phyloP scores from a whole-genome alignment of 768 basidiomycete genomes.

The Termitomyces sp. region DNA sequence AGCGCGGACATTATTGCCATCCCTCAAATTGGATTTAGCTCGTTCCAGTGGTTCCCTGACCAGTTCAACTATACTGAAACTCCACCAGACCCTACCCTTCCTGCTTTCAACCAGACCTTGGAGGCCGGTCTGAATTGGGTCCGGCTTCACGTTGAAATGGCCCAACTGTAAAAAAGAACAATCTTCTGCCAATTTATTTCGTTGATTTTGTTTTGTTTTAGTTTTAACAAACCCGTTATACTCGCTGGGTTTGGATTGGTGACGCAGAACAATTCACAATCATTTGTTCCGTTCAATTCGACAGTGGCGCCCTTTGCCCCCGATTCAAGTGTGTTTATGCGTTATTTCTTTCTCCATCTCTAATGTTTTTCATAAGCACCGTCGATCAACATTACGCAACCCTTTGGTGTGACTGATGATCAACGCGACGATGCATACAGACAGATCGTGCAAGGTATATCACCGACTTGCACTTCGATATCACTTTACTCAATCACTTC shows the following conservation, averaged over 20 bases:
- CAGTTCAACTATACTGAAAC: constrained; percentile 47
- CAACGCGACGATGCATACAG: constrained; percentile 52
- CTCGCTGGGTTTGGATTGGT: constrained; percentile 63
- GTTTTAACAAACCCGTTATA: constrained; percentile 51
- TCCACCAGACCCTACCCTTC: constrained; percentile 41
- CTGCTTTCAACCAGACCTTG: constrained; percentile 50
- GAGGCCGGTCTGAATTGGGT: constrained; percentile 57
- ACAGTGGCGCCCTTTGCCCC: constrained; percentile 39
- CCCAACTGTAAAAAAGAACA: constrained; percentile 34
- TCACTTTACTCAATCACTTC: constrained; percentile 1
- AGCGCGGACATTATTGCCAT: constrained; percentile 60
- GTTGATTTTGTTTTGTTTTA: constrained; percentile 19
- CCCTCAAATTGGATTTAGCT: constrained; percentile 51
- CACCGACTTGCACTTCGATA: neutral
- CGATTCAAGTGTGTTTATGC: constrained; percentile 21
- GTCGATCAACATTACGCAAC: constrained; percentile 15
- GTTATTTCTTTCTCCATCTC: neutral
- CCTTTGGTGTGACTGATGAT: constrained; percentile 49
- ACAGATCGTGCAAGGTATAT: constrained; percentile 47
- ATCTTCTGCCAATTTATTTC: neutral
- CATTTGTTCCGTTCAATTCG: constrained; percentile 62
- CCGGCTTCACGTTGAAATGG: constrained; percentile 38
- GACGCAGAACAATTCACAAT: constrained; percentile 45
- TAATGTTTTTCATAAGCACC: constrained; percentile 1
- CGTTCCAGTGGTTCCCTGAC: constrained; percentile 69